Base-by-base conservation (phyloP, 306 rosid genomes). In the Trifolium fragiferum region DNA sequence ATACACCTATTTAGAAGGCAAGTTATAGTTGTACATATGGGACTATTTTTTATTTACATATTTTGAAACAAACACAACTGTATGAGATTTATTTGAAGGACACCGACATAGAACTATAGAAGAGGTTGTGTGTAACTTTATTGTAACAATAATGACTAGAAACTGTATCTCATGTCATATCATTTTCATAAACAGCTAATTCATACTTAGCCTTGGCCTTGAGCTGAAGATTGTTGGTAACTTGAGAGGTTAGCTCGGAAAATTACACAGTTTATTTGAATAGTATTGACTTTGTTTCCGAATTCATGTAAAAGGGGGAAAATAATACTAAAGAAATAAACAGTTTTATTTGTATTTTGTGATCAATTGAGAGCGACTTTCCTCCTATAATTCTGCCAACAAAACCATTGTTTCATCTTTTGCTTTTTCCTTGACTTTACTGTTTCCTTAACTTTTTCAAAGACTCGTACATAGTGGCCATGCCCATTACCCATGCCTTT, bases 381-480 rank as follows among this genome's bases (percentile, higher is more conserved):
- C 46, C 65, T 46, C 70, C 37, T 72, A 20, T 69, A 27, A 21
- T 30, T n/a, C 38, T 9, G 59, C 64, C 57, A 57, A 49, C 62
- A 73, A 58, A 78, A 68, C 33, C 55, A 6, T 60, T 61, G 71
- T 72, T 63, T 70, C 76, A 25, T 68, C 73, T 80, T 84, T 85
- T 82, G 78, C 87, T 85, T 77, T 86, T 83, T 57, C 2, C 15
- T 58, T 58, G 79, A 32, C 78, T 82, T 87, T 64, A 77, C 47
- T 12, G 66, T 63, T 62, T 75, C 40, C 68, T 70, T 51, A 67
- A 68, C 78, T 57, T 57, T 57, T 57, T 57, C 35, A 57, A 23
- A 57, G 8, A 23, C 35, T 5, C 14, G 60, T 54, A 54, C 30
- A 54, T 54, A 57, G 63, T 57, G 81, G 49, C 10, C 20, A 66